Conservation (phyloP, 2,329 filamentous ascomycete genomes). For the Aspergillus brasiliensis region DNA sequence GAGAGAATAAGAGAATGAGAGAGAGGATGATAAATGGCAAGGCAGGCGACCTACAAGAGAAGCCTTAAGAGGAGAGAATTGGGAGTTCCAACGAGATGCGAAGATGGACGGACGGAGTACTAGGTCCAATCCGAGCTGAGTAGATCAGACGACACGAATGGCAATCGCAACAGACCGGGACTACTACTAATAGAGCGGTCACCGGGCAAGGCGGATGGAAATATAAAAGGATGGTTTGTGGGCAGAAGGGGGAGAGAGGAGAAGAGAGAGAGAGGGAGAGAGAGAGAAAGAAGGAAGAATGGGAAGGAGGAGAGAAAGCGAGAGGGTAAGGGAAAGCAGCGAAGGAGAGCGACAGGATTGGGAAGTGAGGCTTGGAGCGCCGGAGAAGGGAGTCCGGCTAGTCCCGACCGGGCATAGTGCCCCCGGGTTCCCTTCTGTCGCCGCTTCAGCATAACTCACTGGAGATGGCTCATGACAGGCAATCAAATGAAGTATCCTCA, state of each 20-base stretch:
- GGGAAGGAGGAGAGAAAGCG: background rate
- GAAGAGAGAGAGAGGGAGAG: constrained; percentile 2
- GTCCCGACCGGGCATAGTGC: constrained; percentile 7
- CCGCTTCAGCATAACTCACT: too few relatives aligned
- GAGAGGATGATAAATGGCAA: constrained; percentile 23
- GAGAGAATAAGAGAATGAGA: constrained; percentile 11
- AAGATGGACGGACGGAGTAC: constrained; percentile 16
- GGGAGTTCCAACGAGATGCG: constrained; percentile 18
- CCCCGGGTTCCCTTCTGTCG: background rate
- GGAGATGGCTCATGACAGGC: too few relatives aligned
- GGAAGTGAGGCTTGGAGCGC: constrained; percentile 13
- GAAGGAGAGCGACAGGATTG: constrained; percentile 2
- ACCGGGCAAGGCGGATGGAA: constrained; percentile 6
- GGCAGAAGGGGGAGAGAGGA: constrained; percentile 1
- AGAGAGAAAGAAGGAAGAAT: background rate
- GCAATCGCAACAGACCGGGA: constrained; percentile 7
- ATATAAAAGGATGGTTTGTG: constrained; percentile 6
- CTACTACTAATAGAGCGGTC: background rate
- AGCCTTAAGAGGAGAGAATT: constrained; percentile 33
- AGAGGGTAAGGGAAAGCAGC: background rate
- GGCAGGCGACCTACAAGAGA: constrained; percentile 49
- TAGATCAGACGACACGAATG: constrained; percentile 17
- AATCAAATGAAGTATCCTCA: too few relatives aligned
- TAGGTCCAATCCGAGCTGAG: constrained; percentile 17
- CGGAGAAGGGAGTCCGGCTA: constrained; percentile 11